A percentile compares a stretch with the other conserved stretches of the same genome.
These are phyloP conservation scores for Trichoderma koningiopsis DNA, from an alignment of 2,329 filamentous ascomycete species.

Conservation along the genomic window DNA sequence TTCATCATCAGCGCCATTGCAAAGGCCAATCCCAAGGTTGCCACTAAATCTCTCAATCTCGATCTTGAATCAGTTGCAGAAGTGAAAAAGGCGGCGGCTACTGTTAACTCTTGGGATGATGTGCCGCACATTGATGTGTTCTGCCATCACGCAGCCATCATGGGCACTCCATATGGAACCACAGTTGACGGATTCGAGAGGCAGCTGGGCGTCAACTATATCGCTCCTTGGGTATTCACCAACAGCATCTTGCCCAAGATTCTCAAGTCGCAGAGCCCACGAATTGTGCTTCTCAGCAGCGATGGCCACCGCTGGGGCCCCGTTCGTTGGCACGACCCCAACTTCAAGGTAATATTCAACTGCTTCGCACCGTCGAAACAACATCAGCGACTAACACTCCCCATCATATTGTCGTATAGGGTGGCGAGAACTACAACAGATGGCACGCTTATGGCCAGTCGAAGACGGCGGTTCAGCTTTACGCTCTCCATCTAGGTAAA, in stretches of 20 bases:
- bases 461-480: neutral
- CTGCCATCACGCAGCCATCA: neutral
- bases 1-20: neutral
- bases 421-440: neutral
- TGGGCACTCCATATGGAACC: neutral
- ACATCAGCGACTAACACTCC: neutral
- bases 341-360: neutral
- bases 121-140: neutral
- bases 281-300: neutral
- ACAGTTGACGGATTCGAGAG: neutral
- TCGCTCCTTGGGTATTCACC: neutral
- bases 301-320: neutral
- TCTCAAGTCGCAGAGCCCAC: neutral
- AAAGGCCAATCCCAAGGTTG: neutral
- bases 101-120: neutral
- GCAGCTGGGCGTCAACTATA: neutral
- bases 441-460: neutral
- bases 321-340: neutral
- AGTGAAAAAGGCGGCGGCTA: neutral
- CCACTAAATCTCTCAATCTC: neutral
- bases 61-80: neutral
- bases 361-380: neutral
- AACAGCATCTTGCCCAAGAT: neutral
- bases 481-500: neutral
- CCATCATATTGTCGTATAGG: neutral